phyloP scores from a whole-genome alignment of 169 alveolate genomes.

The Plasmodium vivax region DNA sequence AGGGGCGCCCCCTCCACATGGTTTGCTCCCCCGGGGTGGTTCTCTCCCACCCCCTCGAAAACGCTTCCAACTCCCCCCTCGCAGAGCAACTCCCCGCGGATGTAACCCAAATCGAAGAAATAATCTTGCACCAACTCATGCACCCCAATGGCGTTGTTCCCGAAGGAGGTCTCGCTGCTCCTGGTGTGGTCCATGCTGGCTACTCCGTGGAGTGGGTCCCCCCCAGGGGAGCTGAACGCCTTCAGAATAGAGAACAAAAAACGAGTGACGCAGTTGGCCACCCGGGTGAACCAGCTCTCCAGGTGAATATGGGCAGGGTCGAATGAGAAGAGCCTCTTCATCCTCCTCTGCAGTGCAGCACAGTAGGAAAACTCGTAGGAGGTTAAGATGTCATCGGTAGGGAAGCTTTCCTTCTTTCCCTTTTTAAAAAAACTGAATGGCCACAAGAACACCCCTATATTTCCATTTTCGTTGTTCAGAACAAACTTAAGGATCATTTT shows the following conservation, averaged over 20 bases:
- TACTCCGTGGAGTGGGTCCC: not conserved
- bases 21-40: not conserved
- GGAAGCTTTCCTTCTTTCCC: not conserved
- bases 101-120: slow-evolving; percentile 23
- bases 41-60: not conserved
- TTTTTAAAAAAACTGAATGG: slow-evolving; percentile 62
- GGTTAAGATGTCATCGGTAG: slow-evolving; percentile 1
- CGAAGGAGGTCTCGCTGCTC: slow-evolving; percentile 17
- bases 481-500: slow-evolving; percentile 44
- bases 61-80: no score
- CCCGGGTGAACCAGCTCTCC: slow-evolving; percentile 48
- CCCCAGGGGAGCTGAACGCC: not conserved
- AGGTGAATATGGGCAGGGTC: slow-evolving; percentile 47
- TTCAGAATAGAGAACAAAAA: slow-evolving; percentile 57
- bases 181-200: not conserved
- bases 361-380: slow-evolving; percentile 22
- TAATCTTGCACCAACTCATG: slow-evolving; percentile 36
- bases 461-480: slow-evolving; percentile 37
- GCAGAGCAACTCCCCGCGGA: slow-evolving; percentile 5
- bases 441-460: slow-evolving; percentile 29
- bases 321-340: not conserved
- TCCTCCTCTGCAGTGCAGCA: slow-evolving; percentile 7
- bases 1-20: not conserved
- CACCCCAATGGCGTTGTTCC: not conserved
- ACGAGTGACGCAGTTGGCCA: not conserved